Conservation (phyloP, 2,329 filamentous ascomycete genomes). For the Pyrenophora seminiperda region DNA sequence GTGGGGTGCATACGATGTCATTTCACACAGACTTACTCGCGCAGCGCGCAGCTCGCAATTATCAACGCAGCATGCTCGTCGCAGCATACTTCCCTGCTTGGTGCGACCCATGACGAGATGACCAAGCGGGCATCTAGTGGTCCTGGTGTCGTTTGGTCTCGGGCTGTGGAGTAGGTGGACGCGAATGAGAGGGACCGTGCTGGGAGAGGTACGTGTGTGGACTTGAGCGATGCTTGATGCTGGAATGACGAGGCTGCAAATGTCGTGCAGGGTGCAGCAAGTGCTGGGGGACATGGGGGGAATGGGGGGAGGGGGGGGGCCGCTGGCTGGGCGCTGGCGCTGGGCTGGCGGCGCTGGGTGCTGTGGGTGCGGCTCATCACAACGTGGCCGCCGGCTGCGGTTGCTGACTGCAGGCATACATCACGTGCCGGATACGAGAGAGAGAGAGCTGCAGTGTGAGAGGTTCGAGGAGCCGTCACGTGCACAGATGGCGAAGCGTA, state of each 20-base stretch:
- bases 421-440: background rate
- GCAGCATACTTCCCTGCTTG: background rate
- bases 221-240: too few relatives aligned
- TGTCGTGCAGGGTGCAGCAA: too few relatives aligned
- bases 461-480: too few relatives aligned
- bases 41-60: constrained; percentile 23
- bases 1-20: constrained; percentile 35
- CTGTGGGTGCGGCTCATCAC: constrained; percentile 31
- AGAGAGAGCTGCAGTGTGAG: too few relatives aligned
- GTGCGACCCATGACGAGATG: constrained; percentile 4
- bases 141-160: constrained; percentile 1
- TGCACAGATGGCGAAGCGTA: background rate
- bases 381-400: constrained; percentile 39
- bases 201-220: too few relatives aligned
- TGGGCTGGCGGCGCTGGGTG: constrained; percentile 3
- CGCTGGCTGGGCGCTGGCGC: constrained; percentile 1
- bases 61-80: constrained; percentile 4
- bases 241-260: too few relatives aligned
- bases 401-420: constrained; percentile 12
- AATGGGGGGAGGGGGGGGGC: background rate
- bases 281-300: too few relatives aligned
- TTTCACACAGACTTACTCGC: constrained; percentile 31
- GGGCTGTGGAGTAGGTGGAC: background rate
- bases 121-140: background rate
- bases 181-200: too few relatives aligned